Evolutionary conservation across 2,329 filamentous ascomycete species (phyloP).

Genomic region (Calcarisporium arbuscula): DNA sequence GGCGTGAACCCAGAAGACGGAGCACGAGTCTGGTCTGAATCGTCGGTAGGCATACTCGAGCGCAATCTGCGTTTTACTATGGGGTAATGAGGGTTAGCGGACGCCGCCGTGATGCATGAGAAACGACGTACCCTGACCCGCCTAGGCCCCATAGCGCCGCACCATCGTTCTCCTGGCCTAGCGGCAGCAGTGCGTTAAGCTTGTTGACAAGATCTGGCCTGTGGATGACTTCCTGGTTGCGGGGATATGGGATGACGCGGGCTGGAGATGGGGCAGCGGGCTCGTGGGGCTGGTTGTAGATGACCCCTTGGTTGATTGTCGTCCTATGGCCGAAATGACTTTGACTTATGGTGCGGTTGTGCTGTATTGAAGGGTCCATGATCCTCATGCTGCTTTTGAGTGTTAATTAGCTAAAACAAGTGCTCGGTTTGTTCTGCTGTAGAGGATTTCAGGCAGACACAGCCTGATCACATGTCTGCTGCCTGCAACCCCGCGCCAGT

Average conservation of each 20-base stretch:
- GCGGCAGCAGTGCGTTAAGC: constrained; percentile 5
- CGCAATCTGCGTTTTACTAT: constrained; percentile 32
- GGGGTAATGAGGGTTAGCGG: not conserved
- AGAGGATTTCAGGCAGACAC: no score
- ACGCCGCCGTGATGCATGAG: not conserved
- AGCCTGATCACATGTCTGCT: no score
- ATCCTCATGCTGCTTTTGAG: no score
- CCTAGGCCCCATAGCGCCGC: constrained; percentile 4
- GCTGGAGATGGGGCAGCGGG: not conserved
- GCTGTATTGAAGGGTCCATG: no score
- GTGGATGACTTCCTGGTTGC: constrained; percentile 11
- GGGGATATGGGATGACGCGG: constrained; percentile 9
- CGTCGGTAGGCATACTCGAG: constrained; percentile 25
- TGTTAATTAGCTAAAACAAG: no score
- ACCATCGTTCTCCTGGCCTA: not conserved
- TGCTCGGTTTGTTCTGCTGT: no score
- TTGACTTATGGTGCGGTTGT: no score
- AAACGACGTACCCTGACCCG: constrained; percentile 3
- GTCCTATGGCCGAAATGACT: not conserved
- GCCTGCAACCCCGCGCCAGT: no score
- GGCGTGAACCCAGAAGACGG: constrained; percentile 31
- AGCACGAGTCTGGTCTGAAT: constrained; percentile 14
- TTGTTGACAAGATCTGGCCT: constrained; percentile 3
- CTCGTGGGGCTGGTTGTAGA: constrained; percentile 2
- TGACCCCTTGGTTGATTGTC: constrained; percentile 4